Base-by-base conservation (phyloP, 2,329 filamentous ascomycete species). In the Fusarium sp. region DNA sequence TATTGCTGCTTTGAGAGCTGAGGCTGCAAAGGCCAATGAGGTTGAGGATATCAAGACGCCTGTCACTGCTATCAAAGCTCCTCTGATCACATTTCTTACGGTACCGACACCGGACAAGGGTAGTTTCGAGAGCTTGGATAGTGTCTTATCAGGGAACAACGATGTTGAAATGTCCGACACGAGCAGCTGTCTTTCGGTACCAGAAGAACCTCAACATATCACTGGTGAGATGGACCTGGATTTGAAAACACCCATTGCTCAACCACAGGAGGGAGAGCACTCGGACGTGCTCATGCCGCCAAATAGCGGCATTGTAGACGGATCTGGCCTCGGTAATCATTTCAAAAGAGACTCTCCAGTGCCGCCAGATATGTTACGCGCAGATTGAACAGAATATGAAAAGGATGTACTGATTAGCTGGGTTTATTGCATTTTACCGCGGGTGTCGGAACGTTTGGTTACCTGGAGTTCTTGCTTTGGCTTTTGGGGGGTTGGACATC, bases 151-250 rank as follows among this genome's bases (percentile, higher is more conserved):
- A 15, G 68, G 76, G 33, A 65, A 54, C 40, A 70, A 76, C 33
- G 85, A 87, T 33, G 76, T 85, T 7, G 83, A 86, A 45, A 85
- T 85, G 82, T 86, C 83, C n/a, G 85, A 86, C 60, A 69, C 76
- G 7, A 80, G 78, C 59, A 85, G 81, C 66, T 75, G 79, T 56
- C 57, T 75, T 20, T 80, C 81, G 1, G 50, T 62, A 17, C 36
- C 58, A 6, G 80, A 81, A 48, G 76, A 77, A 26, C 68, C 73
- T 44, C 77, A 72, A 17, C 68, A 77, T 6, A 75, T 76, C 22
- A 67, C 60, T 17, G 71, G 59, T 42, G 77, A 80, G 17, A 73
- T 76, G 61, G 79, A 82, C 22, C 20, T 78, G 13, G 81, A 83
- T 33, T 63, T 76, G 46, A 79, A 77, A 61, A 85, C 83, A 9